A percentile compares a stretch with the other conserved stretches of the same genome.
phyloP scores from a whole-genome alignment of 108 stramenopile species.

The Cyclotella kingstonii region DNA sequence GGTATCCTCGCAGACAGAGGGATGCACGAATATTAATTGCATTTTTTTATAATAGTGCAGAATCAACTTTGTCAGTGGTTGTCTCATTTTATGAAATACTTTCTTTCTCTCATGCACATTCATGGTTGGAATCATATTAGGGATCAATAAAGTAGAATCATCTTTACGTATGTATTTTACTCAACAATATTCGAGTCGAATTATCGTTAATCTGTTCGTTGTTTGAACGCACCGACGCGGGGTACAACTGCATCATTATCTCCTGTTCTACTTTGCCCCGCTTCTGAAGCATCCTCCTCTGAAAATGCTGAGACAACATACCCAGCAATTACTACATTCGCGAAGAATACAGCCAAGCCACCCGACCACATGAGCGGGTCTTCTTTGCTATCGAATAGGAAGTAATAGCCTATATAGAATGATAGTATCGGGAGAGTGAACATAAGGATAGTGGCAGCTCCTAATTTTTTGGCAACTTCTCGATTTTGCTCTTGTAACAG shows the following conservation, averaged over 20 bases:
- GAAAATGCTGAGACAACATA: conserved; percentile 43
- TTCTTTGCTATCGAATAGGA: conserved; percentile 37
- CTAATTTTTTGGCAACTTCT: conserved; percentile 38
- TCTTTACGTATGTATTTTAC: too few species aligned
- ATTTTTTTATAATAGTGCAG: too few species aligned
- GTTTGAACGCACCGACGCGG: conserved; percentile 43
- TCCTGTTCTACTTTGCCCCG: conserved; percentile 20
- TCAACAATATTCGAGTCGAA: background rate
- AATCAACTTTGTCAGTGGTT: too few species aligned
- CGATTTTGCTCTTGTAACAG: conserved; percentile 44
- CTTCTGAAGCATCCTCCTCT: conserved; percentile 27
- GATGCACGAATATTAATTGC: too few species aligned
- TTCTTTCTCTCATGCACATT: too few species aligned
- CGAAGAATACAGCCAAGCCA: conserved; percentile 28
- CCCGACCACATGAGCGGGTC: conserved; percentile 49
- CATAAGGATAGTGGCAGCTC: conserved; percentile 39
- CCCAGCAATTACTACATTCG: conserved; percentile 47
- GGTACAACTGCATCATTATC: conserved; percentile 19
- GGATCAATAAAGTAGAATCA: too few species aligned
- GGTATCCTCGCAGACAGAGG: too few species aligned
- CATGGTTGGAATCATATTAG: too few species aligned
- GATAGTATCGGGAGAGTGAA: conserved; percentile 37
- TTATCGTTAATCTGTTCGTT: conserved; percentile 36
- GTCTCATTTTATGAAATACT: too few species aligned
- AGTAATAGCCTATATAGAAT: conserved; percentile 40